Evolutionary conservation across 2,329 filamentous ascomycete genomes (phyloP).

Genomic region (Cladophialophora carrionii): DNA sequence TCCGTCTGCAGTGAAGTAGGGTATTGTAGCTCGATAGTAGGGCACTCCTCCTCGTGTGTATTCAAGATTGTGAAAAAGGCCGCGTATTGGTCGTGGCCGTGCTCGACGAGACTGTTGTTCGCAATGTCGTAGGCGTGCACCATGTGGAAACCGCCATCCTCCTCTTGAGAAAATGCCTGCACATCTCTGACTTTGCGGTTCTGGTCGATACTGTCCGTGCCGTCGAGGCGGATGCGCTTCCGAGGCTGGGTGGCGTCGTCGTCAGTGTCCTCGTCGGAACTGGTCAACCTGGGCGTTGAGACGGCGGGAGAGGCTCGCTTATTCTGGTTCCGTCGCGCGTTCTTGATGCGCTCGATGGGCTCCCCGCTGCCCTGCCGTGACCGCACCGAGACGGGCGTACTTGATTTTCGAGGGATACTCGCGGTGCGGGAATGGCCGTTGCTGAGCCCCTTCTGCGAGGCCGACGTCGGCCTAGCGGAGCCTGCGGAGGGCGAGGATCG

Average conservation of each 20-base stretch:
- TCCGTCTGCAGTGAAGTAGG: slow-evolving; percentile 71
- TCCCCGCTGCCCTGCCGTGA: slow-evolving; percentile 36
- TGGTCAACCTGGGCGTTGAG: slow-evolving; percentile 35
- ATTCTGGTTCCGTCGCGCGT: slow-evolving; percentile 24
- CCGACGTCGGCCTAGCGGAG: background rate
- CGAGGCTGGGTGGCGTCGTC: slow-evolving; percentile 37
- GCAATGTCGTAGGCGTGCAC: slow-evolving; percentile 56
- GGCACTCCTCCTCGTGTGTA: slow-evolving; percentile 52
- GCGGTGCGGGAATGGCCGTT: slow-evolving; percentile 24
- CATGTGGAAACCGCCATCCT: slow-evolving; percentile 47
- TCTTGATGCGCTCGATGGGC: slow-evolving; percentile 33
- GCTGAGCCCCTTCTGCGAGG: slow-evolving; percentile 15
- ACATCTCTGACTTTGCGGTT: slow-evolving; percentile 51
- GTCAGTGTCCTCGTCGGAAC: slow-evolving; percentile 42
- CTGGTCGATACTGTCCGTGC: slow-evolving; percentile 50
- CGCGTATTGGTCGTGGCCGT: slow-evolving; percentile 40
- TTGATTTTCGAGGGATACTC: slow-evolving; percentile 30
- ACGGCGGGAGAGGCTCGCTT: slow-evolving; percentile 37
- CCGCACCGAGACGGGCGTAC: slow-evolving; percentile 30
- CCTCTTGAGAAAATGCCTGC: slow-evolving; percentile 51
- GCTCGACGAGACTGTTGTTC: slow-evolving; percentile 47
- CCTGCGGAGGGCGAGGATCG: slow-evolving; percentile 13
- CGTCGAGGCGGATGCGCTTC: slow-evolving; percentile 49
- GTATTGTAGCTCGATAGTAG: slow-evolving; percentile 73
- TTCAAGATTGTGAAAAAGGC: slow-evolving; percentile 50